Evolutionary conservation across 495 filamentous ascomycete genomes (phyloP), one percentile per base, ranked within the genome.

Genomic region (Terfezia claveryi): DNA sequence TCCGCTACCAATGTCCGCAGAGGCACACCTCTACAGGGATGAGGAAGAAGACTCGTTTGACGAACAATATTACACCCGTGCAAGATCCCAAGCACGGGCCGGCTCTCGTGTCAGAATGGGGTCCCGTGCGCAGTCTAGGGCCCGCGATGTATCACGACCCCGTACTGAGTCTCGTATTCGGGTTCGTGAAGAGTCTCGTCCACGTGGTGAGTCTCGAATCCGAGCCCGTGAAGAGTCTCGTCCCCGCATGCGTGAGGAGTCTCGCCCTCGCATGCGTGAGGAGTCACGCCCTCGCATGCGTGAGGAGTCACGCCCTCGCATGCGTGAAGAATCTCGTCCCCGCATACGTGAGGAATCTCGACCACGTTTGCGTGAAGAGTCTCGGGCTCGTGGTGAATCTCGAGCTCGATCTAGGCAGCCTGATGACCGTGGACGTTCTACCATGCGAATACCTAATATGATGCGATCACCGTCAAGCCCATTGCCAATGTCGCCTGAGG

Each of bases 401-500:
- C 37, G 10, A 14, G 16, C 27, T 14, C 51, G 23, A 10, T 50
- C 49, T 17, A 23, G 17, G 17, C 51, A 20, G 53, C 27, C 53
- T 12, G 23, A 37, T 16, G 53, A 54, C 1, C 23, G 32, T 20
- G 10, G 8, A 14, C 38, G 44, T 20, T 36, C 20, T 5, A 7
- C 36, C 10, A 36, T 46, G 7, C 14, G 55, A n/a, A 38, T 10
- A 49, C 54, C 56, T 54, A 59, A 61, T 23, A 53, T 53, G 16
- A 69, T 72, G 44, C 70, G 81, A 50, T 94, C 87, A 4, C 85
- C 87, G n/a, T 85, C 86, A 0, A 86, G 82, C 3, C 85, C 86
- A 14, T 65, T 85, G 36, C 83, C 85, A 23, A 80, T 85, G 68
- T 68, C 68, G 57, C 61, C 69, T 44, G 70, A 73, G 50, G 69